Conservation (phyloP, 768 basidiomycete species). For the Termitomyces sp. region DNA sequence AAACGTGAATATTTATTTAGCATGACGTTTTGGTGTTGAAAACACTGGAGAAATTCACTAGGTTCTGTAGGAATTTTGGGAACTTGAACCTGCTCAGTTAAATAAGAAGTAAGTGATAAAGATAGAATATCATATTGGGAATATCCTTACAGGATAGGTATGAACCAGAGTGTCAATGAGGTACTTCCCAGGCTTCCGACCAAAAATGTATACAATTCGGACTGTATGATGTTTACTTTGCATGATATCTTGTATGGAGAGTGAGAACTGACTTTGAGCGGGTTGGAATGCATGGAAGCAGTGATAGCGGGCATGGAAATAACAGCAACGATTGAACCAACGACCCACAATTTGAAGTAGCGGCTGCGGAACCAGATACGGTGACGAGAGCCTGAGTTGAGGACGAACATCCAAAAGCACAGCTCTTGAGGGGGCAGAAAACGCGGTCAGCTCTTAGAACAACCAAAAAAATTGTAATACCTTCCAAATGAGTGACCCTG, state of each 20-base stretch:
- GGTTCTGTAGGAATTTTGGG: slow-evolving; percentile 53
- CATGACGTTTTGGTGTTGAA: neutral
- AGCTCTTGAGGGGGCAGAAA: slow-evolving; percentile 42
- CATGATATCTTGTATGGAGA: neutral
- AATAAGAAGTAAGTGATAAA: neutral
- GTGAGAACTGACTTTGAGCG: slow-evolving; percentile 43
- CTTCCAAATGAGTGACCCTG: slow-evolving; percentile 79
- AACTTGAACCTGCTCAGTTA: slow-evolving; percentile 61
- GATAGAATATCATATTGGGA: too few relatives aligned
- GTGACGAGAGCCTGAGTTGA: slow-evolving; percentile 57
- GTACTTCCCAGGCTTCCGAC: slow-evolving; percentile 66
- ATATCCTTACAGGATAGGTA: slow-evolving; percentile 53
- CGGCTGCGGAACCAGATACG: slow-evolving; percentile 76
- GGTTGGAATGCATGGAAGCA: slow-evolving; percentile 53
- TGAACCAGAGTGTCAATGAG: slow-evolving; percentile 68
- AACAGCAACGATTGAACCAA: slow-evolving; percentile 57
- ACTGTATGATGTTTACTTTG: slow-evolving; percentile 30
- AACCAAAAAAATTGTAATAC: slow-evolving; percentile 25
- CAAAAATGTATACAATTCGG: slow-evolving; percentile 65
- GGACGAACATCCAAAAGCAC: slow-evolving; percentile 84
- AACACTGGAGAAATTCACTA: slow-evolving; percentile 37
- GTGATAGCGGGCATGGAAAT: slow-evolving; percentile 68
- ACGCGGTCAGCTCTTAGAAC: too few relatives aligned
- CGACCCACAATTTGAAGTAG: slow-evolving; percentile 71
- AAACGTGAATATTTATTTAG: neutral